Percentiles rank a stretch among this genome's conserved stretches.
These are phyloP conservation scores for Chrysoporthe deuterocubensis DNA, from an alignment of 2,329 filamentous ascomycete genomes.

Conservation along the genomic window DNA sequence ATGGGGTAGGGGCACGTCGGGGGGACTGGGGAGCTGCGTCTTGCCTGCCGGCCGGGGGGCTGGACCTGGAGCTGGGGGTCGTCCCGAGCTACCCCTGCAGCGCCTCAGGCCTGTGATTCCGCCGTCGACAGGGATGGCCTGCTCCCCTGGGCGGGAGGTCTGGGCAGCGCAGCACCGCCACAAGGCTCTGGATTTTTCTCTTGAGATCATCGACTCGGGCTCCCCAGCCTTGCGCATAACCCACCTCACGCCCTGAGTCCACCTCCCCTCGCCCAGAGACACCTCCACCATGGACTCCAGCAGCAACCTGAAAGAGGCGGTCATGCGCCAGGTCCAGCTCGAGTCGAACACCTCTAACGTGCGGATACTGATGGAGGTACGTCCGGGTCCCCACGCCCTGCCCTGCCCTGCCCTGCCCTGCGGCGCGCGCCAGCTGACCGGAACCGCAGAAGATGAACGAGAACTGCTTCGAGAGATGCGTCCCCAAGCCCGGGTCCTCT, in stretches of 20 bases:
- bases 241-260: too few relatives aligned
- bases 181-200: slow-evolving; percentile 28
- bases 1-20: slow-evolving; percentile 24
- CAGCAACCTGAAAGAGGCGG: slow-evolving; percentile 60
- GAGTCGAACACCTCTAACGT: slow-evolving; percentile 72
- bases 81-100: slow-evolving; percentile 20
- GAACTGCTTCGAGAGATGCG: slow-evolving; percentile 79
- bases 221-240: neutral
- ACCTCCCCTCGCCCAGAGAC: neutral
- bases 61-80: neutral
- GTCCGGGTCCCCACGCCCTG: slow-evolving; percentile 30
- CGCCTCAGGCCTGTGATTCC: neutral
- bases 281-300: slow-evolving; percentile 55
- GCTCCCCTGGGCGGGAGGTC: neutral
- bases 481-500: slow-evolving; percentile 69
- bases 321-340: slow-evolving; percentile 67
- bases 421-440: slow-evolving; percentile 21
- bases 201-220: slow-evolving; percentile 26
- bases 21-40: slow-evolving; percentile 17
- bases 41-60: slow-evolving; percentile 9
- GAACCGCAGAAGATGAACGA: slow-evolving; percentile 72
- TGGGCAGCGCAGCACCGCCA: slow-evolving; percentile 21
- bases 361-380: slow-evolving; percentile 70
- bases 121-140: slow-evolving; percentile 10
- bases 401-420: neutral